phyloP scores from a whole-genome alignment of 2,329 filamentous ascomycete genomes.

The Colletotrichum cordylinicola region DNA sequence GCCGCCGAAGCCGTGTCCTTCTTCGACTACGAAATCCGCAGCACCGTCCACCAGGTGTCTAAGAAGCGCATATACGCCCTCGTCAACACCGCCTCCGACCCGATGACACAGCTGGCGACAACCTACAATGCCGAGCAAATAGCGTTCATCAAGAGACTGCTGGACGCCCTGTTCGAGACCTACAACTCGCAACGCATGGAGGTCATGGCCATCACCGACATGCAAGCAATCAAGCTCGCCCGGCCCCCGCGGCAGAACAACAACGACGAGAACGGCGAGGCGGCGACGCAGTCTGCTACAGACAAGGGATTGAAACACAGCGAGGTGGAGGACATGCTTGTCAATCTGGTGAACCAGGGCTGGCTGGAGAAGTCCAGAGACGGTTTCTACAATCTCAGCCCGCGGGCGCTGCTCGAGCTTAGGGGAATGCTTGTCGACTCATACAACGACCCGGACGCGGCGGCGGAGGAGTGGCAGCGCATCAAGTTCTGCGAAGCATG shows the following conservation, averaged over 20 bases:
- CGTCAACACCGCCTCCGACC: conserved; percentile 87
- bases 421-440: conserved; percentile 83
- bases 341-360: conserved; percentile 74
- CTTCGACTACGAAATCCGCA: conserved; percentile 89
- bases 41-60: conserved; percentile 70
- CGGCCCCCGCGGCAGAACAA: conserved; percentile 50
- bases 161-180: conserved; percentile 91
- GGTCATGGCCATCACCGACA: conserved; percentile 80
- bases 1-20: conserved; percentile 76
- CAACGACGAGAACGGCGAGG: conserved; percentile 35
- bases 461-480: conserved; percentile 67
- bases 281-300: conserved; percentile 33
- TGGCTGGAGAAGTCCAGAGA: conserved; percentile 81
- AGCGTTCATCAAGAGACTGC: conserved; percentile 82
- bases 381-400: conserved; percentile 77
- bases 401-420: conserved; percentile 84
- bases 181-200: conserved; percentile 84
- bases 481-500: conserved; percentile 91
- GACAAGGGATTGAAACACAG: conserved; percentile 72
- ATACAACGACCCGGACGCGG: conserved; percentile 79
- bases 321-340: conserved; percentile 78
- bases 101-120: conserved; percentile 86
- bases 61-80: conserved; percentile 78
- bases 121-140: conserved; percentile 83
- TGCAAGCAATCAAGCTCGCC: conserved; percentile 77